phyloP scores from a whole-genome alignment of 495 filamentous ascomycete genomes.

The Aspergillus wentii region DNA sequence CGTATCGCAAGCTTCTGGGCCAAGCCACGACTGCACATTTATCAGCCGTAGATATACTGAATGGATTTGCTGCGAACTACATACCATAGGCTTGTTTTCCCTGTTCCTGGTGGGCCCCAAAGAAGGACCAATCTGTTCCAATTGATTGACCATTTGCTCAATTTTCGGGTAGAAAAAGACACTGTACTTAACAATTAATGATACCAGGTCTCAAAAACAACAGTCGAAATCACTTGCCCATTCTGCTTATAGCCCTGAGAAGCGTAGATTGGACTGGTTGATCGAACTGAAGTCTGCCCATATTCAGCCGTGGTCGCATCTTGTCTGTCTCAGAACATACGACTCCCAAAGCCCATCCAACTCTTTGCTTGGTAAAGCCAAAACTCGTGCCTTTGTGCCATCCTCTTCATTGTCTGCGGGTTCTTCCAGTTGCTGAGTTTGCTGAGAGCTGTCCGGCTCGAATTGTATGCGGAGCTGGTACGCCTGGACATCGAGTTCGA shows the following conservation, averaged over 20 bases:
- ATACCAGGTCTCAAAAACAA: not conserved
- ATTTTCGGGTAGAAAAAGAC: conserved; percentile 25
- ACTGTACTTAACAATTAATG: conserved; percentile 13
- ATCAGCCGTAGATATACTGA: not conserved
- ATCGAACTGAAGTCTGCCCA: conserved; percentile 41
- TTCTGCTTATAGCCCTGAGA: conserved; percentile 40
- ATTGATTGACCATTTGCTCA: conserved; percentile 19
- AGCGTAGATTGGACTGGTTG: conserved; percentile 38
- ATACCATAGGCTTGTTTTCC: conserved; percentile 46
- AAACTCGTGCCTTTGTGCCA: conserved; percentile 18
- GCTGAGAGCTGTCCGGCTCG: conserved; percentile 9
- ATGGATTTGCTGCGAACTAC: not conserved
- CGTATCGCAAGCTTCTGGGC: conserved; percentile 56
- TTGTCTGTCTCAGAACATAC: conserved; percentile 15
- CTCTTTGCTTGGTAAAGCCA: conserved; percentile 30
- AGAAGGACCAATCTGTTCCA: conserved; percentile 42
- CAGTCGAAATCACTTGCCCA: conserved; percentile 26
- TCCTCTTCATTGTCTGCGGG: conserved; percentile 5
- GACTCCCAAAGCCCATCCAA: conserved; percentile 49
- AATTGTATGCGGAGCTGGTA: conserved; percentile 12
- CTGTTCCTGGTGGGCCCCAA: conserved; percentile 53
- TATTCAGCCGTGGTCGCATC: not conserved
- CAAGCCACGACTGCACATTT: conserved; percentile 33
- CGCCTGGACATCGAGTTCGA: conserved; percentile 16
- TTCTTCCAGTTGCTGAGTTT: conserved; percentile 8